Evolutionary conservation across 345 rosid species (phyloP).

Genomic region (Linum trigynum): DNA sequence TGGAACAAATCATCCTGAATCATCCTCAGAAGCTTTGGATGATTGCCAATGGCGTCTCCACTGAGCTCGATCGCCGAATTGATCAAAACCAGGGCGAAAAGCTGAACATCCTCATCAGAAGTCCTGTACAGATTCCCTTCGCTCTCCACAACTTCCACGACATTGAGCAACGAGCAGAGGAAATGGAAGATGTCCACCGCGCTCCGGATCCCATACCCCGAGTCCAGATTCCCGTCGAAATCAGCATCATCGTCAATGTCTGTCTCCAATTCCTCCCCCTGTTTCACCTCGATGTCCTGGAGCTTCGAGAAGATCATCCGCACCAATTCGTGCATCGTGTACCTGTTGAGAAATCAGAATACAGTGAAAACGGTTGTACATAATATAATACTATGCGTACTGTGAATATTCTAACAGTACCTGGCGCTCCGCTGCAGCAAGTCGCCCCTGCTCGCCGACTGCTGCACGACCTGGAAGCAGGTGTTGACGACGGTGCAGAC

Average conservation of each 20-base stretch:
- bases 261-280: constrained; percentile 49
- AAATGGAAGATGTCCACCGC: constrained; percentile 75
- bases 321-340: constrained; percentile 77
- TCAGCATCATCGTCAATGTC: constrained; percentile 45
- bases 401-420: too few species aligned
- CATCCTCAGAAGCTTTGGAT: constrained; percentile 66
- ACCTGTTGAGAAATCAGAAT: background rate
- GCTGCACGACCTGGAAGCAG: constrained; percentile 84
- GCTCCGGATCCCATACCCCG: constrained; percentile 59
- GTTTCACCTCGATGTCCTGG: constrained; percentile 45
- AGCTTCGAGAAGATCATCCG: constrained; percentile 64
- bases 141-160: constrained; percentile 50
- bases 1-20: constrained; percentile 78
- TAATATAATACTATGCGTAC: too few species aligned
- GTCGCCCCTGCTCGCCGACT: constrained; percentile 59
- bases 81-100: constrained; percentile 54
- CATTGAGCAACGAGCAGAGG: constrained; percentile 68
- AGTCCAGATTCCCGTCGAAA: constrained; percentile 12
- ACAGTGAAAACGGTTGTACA: too few species aligned
- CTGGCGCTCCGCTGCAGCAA: constrained; percentile 74
- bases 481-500: constrained; percentile 78
- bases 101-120: constrained; percentile 66
- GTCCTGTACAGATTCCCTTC: constrained; percentile 47
- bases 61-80: constrained; percentile 68
- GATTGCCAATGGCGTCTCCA: constrained; percentile 68